A percentile compares a stretch with the other conserved stretches of the same genome.
Evolutionary conservation across 371 early-diverging fungal genomes (phyloP).

Genomic region (Lichtheimia corymbifera): DNA sequence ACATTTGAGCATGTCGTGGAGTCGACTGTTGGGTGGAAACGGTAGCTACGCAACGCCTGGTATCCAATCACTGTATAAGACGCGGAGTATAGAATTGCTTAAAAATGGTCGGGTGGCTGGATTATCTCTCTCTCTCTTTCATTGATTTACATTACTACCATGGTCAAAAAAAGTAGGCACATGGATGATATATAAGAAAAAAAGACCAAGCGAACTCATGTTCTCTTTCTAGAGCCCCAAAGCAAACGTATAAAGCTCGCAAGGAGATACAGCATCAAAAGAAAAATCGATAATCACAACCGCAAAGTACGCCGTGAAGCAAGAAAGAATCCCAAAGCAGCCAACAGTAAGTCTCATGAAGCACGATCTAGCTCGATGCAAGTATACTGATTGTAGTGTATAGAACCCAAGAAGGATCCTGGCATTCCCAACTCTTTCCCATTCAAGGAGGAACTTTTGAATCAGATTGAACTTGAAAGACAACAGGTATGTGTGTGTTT

Average conservation of each 20-base stretch:
- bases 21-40: too few relatives aligned
- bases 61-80: too few relatives aligned
- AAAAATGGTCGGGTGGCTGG: background rate
- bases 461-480: conserved; percentile 52
- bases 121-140: conserved; percentile 2
- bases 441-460: conserved; percentile 53
- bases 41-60: too few relatives aligned
- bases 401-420: conserved; percentile 49
- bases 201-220: background rate
- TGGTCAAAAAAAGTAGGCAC: conserved; percentile 12
- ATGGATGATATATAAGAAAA: background rate
- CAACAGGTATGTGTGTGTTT: conserved; percentile 21
- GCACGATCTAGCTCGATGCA: too few relatives aligned
- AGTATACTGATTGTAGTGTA: background rate
- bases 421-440: conserved; percentile 58
- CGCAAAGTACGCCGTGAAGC: conserved; percentile 74
- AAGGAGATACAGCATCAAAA: conserved; percentile 76
- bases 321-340: conserved; percentile 62
- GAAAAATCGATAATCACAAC: conserved; percentile 74
- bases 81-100: too few relatives aligned
- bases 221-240: conserved; percentile 21
- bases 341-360: conserved; percentile 35
- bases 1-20: too few relatives aligned
- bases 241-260: conserved; percentile 74
- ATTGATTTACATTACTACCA: conserved; percentile 2